Base-by-base conservation (phyloP, 257 asterid species). In the Nicotiana knightiana region DNA sequence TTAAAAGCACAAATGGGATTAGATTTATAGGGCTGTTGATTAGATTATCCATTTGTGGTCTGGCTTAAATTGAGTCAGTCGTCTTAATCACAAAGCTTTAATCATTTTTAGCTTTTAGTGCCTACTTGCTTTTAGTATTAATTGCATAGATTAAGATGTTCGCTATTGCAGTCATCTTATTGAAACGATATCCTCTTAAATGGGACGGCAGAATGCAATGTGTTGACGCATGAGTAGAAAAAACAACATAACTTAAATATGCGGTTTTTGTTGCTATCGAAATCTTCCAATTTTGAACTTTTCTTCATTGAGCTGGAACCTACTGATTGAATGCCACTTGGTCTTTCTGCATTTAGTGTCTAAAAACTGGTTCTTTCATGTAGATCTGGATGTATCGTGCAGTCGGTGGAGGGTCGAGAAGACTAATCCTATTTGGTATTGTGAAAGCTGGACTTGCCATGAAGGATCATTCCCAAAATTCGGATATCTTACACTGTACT, bases 111-210 rank as follows among this genome's bases (percentile, higher is more conserved):
- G 82, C 85, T 13, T 76, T 67, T 89, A 84, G 43, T 89, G 92
- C 92, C 82, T 86, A 85, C 76, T 82, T 76, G 32, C 92, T 89
- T 88, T 90, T 61, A 1, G 86, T 57, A 86, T 84, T 89, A 26
- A 85, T 70, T 85, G 21, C 35, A 5, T 35, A 16, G 30, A 83
- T 58, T 67, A 15, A 33, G 4, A 79, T 81, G 48, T 32, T 30
- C 10, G n/a, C 21, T 10, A 21, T 39, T 13, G 65, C 79, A 39
- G 35, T 70, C 77, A 43, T 11, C 78, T 70, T 70, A n/a, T 62
- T 68, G 32, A 33, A 75, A 54, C 24, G 39, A 53, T 30, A 12
- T 18, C 55, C 55, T 37, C 28, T 17, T 5, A 70, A 33, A 70
- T 67, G 77, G 82, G 83, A 62, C 81, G 67, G 46, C 54, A 28